These are phyloP conservation scores for Vitis labrusca DNA, from an alignment of 164 flowering plant species.

Conservation along the genomic window DNA sequence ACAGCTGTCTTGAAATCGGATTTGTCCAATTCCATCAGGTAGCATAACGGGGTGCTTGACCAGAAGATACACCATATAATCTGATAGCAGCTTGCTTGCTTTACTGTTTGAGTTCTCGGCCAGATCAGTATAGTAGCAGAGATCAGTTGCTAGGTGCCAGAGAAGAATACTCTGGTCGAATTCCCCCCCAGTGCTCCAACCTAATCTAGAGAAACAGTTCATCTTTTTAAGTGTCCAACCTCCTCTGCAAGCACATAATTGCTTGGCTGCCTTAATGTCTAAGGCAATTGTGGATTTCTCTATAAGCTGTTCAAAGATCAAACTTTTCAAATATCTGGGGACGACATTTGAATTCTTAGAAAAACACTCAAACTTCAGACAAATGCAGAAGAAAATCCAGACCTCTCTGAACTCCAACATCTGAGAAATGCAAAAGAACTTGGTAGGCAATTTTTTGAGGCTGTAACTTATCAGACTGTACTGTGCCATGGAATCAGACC, in stretches of 20 bases:
- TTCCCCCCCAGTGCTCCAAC: not conserved
- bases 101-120: not conserved
- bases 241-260: constrained; percentile 5
- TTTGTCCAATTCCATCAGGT: too few relatives aligned
- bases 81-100: constrained; percentile 17
- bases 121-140: not conserved
- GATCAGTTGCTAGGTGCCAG: constrained; percentile 19
- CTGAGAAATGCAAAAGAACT: not conserved
- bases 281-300: too few relatives aligned
- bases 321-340: too few relatives aligned
- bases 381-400: too few relatives aligned
- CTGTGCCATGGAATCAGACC: constrained; percentile 20
- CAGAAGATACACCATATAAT: constrained; percentile 33
- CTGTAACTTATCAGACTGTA: constrained; percentile 9
- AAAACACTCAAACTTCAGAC: not conserved
- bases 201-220: not conserved
- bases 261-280: not conserved
- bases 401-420: not conserved
- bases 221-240: not conserved
- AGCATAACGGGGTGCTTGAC: not conserved
- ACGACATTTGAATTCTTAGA: constrained; percentile 4
- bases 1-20: too few relatives aligned
- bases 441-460: not conserved
- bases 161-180: constrained; percentile 17
- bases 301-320: not conserved